Percentiles rank a stretch among this genome's conserved stretches.
These are phyloP conservation scores for Aphanomyces euteiches DNA, from an alignment of 352 stramenopile species.

Conservation along the genomic window DNA sequence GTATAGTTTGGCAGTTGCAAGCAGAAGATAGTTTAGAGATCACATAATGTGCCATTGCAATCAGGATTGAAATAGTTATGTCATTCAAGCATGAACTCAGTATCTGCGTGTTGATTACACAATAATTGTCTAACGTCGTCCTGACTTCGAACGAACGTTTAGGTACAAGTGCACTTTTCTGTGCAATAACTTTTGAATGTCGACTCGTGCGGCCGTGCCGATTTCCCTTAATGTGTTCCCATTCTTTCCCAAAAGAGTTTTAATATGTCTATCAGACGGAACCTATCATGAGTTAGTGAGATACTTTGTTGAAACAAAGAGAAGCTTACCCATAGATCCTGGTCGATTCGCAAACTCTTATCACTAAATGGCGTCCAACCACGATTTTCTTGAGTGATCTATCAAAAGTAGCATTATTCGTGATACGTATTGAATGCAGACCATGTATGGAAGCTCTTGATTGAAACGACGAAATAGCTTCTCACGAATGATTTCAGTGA, in stretches of 20 bases:
- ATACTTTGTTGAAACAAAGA: not conserved
- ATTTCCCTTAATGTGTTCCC: slow-evolving; percentile 72
- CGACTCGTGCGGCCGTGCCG: slow-evolving; percentile 61
- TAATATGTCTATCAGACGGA: slow-evolving; percentile 61
- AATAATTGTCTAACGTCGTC: not conserved
- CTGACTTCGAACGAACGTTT: slow-evolving; percentile 62
- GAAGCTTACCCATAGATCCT: slow-evolving; percentile 80
- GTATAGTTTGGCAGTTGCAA: no score
- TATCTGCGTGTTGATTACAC: no score
- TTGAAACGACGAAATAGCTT: slow-evolving; percentile 86
- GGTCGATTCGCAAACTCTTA: slow-evolving; percentile 81
- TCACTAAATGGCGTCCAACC: slow-evolving; percentile 85
- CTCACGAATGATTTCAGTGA: slow-evolving; percentile 85
- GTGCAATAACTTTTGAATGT: slow-evolving; percentile 73
- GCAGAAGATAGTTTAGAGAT: no score
- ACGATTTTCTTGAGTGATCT: slow-evolving; percentile 35
- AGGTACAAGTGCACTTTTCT: slow-evolving; percentile 76
- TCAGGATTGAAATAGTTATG: no score
- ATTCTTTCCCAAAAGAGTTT: slow-evolving; percentile 77
- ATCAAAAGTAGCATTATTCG: slow-evolving; percentile 9
- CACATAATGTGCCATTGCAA: no score
- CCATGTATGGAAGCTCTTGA: slow-evolving; percentile 73
- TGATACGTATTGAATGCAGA: not conserved
- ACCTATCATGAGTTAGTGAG: slow-evolving; percentile 36
- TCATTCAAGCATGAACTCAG: no score